Base-by-base conservation (phyloP, 2,329 filamentous ascomycete species). In the Diaporthe citri region DNA sequence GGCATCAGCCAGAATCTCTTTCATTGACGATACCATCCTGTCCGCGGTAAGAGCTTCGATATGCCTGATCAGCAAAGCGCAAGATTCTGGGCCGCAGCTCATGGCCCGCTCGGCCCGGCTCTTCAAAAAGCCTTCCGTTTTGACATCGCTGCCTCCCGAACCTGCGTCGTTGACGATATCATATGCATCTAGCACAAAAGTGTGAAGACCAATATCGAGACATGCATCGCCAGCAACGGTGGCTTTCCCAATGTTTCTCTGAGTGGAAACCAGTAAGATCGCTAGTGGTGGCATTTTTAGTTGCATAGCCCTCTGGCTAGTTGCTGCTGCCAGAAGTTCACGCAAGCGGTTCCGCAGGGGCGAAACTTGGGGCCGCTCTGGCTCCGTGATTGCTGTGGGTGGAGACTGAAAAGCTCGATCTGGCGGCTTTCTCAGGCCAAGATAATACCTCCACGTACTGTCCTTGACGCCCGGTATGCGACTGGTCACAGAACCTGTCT, bases 131-230 rank as follows among this genome's bases (percentile, higher is more conserved):
- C 94, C 96, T 81, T 98, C 96, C 0, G 96, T 98, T 84, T 98
- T 98, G 39, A 97, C 94, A 81, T 99, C 97, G 73, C 94, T 93
- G 12, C 95, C 95, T 71, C 95, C 95, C 1, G 93, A 93, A 59
- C 93, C 93, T 20, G 95, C 95, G 82, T 98, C 96, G n/a, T 95
- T 96, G 6, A 98, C 87, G 56, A 99, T 95, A 79, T 99, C 97
- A 80, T 97, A 98, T 0, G 95, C 94, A 82, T 98, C 95, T 71
- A 99, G 94, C 0, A 91, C 85, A 82, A 98, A 98, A 0, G 92
- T 94, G 82, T 99, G 97, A 22, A 98, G 87, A 4, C 97, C 97
- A 77, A 98, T 93, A 80, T 98, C 96, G 3, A 93, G 90, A 82
- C 95, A 97, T 6, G 96, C 95, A 57, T 91, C 90, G 1, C 87